phyloP scores from a whole-genome alignment of 805 yeast genomes.

The Vanderwaltozyma verrucispora region DNA sequence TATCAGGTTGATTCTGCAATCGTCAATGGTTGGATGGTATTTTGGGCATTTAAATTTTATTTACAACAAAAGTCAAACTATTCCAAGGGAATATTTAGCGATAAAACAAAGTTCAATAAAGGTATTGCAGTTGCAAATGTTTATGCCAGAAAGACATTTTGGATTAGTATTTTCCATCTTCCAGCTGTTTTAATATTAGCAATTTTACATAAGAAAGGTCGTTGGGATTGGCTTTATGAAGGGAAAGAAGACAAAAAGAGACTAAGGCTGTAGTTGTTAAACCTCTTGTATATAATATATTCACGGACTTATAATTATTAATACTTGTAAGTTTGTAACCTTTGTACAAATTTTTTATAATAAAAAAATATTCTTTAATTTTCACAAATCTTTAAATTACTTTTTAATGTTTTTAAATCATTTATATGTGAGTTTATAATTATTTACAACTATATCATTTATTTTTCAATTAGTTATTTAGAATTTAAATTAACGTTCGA shows the following conservation, averaged over 20 bases:
- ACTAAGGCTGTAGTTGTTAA: neutral
- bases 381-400: neutral
- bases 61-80: conserved; percentile 62
- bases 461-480: no score
- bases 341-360: neutral
- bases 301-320: no score
- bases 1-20: conserved; percentile 75
- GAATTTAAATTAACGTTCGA: conserved; percentile 40
- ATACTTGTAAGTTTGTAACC: no score
- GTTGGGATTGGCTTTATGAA: conserved; percentile 69
- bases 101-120: conserved; percentile 32
- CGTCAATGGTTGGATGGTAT: conserved; percentile 78
- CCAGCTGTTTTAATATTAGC: conserved; percentile 86
- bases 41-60: conserved; percentile 77
- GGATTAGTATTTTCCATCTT: conserved; percentile 91
- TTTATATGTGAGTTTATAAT: no score
- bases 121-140: conserved; percentile 50
- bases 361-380: neutral
- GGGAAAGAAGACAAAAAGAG: conserved; percentile 4
- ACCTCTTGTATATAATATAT: neutral
- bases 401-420: neutral
- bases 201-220: conserved; percentile 89
- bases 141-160: conserved; percentile 77
- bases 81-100: conserved; percentile 28
- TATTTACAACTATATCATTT: no score